Base-by-base conservation (phyloP, 2,329 filamentous ascomycete genomes). In the Colletotrichum simmondsii region DNA sequence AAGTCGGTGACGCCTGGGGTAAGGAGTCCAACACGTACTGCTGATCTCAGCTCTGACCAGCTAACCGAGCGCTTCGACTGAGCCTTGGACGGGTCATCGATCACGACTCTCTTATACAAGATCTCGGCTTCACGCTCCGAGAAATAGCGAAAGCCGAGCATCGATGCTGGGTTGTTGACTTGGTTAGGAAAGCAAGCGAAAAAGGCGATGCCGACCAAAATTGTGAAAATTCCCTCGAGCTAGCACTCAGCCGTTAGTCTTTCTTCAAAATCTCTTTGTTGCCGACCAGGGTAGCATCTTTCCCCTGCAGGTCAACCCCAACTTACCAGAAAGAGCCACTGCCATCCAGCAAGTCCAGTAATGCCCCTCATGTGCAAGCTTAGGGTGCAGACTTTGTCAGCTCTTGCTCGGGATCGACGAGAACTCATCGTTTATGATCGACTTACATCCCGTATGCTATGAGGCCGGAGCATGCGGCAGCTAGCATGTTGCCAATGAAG, bases 401-500 rank as follows among this genome's bases (percentile, higher is more conserved):
- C 8, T 11, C 1, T 26, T 24, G 19, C 24, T 49, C 30, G n/a
- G 54, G 22, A n/a, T 49, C 7, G 16, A 49, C 7, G 8, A 11
- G 0, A 10, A 30, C 7, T 37, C 42, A 7, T 60, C 1, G n/a
- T 19, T 12, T 26, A 3, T 32, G 2, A 49, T 5, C 7, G n/a
- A 62, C 74, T 69, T 32, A 75, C 74, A 85, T 83, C 10, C 82
- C 85, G 53, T 84, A 86, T 2, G 84, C 84, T 22, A 86, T 79
- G 1, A 86, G 78, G 2, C 84, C 83, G 0, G 81, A 80, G 10
- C 79, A 81, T 0, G 83, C 85, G 26, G 79, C 79, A 0, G 84
- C 84, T 16, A 82, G 75, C 72, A 84, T 81, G 60, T 85, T 87
- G 2, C 85, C 85, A 22, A 87, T 80, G 65, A 86, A 87, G 75